phyloP scores from a whole-genome alignment of 768 basidiomycete genomes.

The Mycena crocata region DNA sequence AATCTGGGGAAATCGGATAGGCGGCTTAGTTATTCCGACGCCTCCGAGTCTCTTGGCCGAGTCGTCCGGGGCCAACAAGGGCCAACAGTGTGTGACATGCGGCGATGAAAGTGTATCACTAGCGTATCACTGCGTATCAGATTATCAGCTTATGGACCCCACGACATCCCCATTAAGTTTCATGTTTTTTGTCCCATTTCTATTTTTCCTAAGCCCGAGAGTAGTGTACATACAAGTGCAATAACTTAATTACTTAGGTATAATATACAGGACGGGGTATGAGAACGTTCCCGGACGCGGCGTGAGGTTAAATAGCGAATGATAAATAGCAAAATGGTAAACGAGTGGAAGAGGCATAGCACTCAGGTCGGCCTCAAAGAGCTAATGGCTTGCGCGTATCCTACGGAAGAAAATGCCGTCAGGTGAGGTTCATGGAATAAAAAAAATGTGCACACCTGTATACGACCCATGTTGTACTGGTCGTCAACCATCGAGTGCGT shows the following conservation, averaged over 20 bases:
- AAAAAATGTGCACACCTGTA: constrained; percentile 3
- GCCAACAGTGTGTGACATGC: too few relatives aligned
- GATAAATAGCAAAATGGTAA: constrained; percentile 14
- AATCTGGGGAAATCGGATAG: too few relatives aligned
- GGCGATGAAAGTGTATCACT: too few relatives aligned
- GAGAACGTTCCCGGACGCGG: background rate
- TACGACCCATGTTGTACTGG: background rate
- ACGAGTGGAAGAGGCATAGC: constrained; percentile 16
- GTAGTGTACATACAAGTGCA: background rate
- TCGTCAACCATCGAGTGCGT: constrained; percentile 21
- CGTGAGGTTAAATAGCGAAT: constrained; percentile 7
- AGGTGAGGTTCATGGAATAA: background rate
- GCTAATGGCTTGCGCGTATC: background rate
- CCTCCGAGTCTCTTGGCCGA: too few relatives aligned
- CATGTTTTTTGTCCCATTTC: background rate
- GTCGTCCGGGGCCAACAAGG: too few relatives aligned
- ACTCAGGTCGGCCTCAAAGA: constrained; percentile 1
- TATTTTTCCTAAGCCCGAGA: background rate
- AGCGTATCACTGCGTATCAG: too few relatives aligned
- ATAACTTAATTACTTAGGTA: constrained; percentile 2
- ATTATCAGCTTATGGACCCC: too few relatives aligned
- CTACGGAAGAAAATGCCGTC: background rate
- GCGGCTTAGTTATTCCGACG: too few relatives aligned
- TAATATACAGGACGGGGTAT: background rate
- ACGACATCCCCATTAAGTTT: background rate